Percentiles rank a stretch among this genome's conserved stretches.
Evolutionary conservation across 2,329 filamentous ascomycete genomes (phyloP).

Genomic region (Macrophomina tecta): DNA sequence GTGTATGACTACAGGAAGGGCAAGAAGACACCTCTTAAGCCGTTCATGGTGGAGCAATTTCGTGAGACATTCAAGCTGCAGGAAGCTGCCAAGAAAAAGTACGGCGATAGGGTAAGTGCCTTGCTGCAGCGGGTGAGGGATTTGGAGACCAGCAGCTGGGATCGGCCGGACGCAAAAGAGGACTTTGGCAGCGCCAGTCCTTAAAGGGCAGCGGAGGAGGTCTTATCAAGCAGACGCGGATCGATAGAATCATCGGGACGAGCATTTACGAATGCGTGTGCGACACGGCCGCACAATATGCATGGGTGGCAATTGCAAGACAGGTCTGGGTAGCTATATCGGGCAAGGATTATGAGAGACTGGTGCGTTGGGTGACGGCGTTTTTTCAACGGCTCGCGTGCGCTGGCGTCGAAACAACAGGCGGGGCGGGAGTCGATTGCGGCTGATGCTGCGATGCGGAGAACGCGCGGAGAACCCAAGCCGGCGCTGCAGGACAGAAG

Average conservation of each 20-base stretch:
- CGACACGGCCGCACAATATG: not conserved
- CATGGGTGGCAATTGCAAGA: not conserved
- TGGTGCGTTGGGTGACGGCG: constrained; percentile 1
- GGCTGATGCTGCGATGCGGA: constrained; percentile 14
- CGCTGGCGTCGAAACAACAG: constrained; percentile 14
- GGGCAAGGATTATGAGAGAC: constrained; percentile 18
- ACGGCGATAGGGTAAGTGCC: constrained; percentile 59
- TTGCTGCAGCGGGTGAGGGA: constrained; percentile 64
- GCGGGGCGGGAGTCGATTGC: not conserved
- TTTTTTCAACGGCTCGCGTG: constrained; percentile 16
- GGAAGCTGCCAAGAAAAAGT: constrained; percentile 61
- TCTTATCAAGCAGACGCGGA: constrained; percentile 1
- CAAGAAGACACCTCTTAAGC: constrained; percentile 62
- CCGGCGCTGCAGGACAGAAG: constrained; percentile 12
- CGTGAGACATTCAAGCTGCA: constrained; percentile 65
- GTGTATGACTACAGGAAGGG: constrained; percentile 74
- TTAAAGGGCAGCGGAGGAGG: not conserved
- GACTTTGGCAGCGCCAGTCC: constrained; percentile 56
- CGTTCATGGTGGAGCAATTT: constrained; percentile 68
- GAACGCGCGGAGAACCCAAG: constrained; percentile 3
- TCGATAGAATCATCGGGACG: not conserved
- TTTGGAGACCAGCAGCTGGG: constrained; percentile 78
- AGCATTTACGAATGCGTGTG: not conserved
- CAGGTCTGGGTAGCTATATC: constrained; percentile 12
- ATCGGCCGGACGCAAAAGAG: constrained; percentile 73